These are phyloP conservation scores for Pestalotiopsis sp. DNA, from an alignment of 2,329 filamentous ascomycete genomes.

Conservation along the genomic window DNA sequence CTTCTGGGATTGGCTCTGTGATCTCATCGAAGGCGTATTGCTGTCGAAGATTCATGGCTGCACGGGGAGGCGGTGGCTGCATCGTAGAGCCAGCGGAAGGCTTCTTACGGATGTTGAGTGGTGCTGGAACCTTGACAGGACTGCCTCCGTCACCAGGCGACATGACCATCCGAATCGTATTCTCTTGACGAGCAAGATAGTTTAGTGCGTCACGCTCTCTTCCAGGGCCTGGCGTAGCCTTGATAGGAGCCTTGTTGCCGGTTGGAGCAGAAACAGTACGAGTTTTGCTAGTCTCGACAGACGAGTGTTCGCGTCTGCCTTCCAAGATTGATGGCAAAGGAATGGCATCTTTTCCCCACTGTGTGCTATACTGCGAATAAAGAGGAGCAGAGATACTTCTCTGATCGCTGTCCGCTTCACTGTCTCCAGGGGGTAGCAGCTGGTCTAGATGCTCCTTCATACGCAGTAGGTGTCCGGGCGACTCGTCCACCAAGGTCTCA, in stretches of 20 bases:
- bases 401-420: constrained; percentile 38
- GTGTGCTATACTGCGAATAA: constrained; percentile 42
- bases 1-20: constrained; percentile 15
- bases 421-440: constrained; percentile 14
- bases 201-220: constrained; percentile 42
- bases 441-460: constrained; percentile 22
- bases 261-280: constrained; percentile 51
- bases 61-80: constrained; percentile 10
- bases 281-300: constrained; percentile 32
- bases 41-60: constrained; percentile 27
- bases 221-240: constrained; percentile 17
- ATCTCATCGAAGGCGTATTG: constrained; percentile 27
- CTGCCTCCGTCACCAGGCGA: constrained; percentile 42
- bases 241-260: constrained; percentile 20
- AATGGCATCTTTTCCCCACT: constrained; percentile 35
- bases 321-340: constrained; percentile 53
- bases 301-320: constrained; percentile 28
- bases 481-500: constrained; percentile 8
- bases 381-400: constrained; percentile 55
- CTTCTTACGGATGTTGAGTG: constrained; percentile 46
- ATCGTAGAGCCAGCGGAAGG: constrained; percentile 18
- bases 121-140: constrained; percentile 37
- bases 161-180: constrained; percentile 59
- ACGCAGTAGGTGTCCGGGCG: constrained; percentile 18
- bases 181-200: constrained; percentile 47